A percentile compares a stretch with the other conserved stretches of the same genome.
Conservation (phyloP, 164 flowering plant species). For the Paratinospora sagittata region DNA sequence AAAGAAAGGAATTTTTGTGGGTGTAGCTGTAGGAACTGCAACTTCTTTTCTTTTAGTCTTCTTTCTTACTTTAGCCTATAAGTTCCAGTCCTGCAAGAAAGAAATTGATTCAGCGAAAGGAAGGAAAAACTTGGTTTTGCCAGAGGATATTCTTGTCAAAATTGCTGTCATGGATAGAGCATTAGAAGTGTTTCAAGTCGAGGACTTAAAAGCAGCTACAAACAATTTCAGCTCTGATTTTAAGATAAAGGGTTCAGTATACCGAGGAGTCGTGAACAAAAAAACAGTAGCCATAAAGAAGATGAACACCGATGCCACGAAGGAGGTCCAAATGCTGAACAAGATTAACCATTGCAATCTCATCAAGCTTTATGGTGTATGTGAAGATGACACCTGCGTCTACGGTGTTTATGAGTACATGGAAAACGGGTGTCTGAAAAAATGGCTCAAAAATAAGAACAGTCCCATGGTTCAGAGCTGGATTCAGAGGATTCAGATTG, state of each 20-base stretch:
- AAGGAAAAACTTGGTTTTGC: conserved; percentile 17
- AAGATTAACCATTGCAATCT: conserved; percentile 64
- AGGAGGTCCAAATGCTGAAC: conserved; percentile 45
- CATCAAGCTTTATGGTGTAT: conserved; percentile 45
- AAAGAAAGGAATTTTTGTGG: conserved; percentile 13
- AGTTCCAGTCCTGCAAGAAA: conserved; percentile 19
- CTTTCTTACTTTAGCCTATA: background rate
- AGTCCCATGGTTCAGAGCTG: conserved; percentile 25
- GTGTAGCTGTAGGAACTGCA: conserved; percentile 25
- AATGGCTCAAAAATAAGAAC: conserved; percentile 35
- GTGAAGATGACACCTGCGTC: conserved; percentile 26
- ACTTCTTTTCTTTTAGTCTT: conserved; percentile 15
- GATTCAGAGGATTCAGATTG: conserved; percentile 49
- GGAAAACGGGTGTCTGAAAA: conserved; percentile 50
- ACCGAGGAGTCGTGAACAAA: conserved; percentile 34
- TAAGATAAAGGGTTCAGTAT: conserved; percentile 46
- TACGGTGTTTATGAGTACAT: conserved; percentile 57
- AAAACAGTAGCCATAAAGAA: conserved; percentile 42
- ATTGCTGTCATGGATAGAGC: conserved; percentile 32
- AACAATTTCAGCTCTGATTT: conserved; percentile 37
- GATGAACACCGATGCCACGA: conserved; percentile 30
- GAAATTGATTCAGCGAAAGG: background rate
- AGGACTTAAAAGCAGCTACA: conserved; percentile 45
- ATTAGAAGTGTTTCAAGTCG: conserved; percentile 29
- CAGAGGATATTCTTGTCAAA: conserved; percentile 27